phyloP scores from a whole-genome alignment of 441 rosid species.

The Jatropha multifida region DNA sequence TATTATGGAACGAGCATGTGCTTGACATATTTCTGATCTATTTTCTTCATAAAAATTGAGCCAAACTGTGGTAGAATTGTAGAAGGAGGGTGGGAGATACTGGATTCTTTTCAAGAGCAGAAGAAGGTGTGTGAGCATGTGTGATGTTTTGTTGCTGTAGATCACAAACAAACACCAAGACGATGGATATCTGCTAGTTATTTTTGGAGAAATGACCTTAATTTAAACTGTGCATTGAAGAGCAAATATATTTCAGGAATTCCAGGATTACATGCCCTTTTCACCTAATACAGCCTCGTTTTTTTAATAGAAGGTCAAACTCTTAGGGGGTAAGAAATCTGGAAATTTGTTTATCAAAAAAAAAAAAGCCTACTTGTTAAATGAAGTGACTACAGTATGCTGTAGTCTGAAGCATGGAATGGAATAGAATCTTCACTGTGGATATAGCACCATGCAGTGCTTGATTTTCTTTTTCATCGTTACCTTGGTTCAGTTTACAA shows the following conservation, averaged over 20 bases:
- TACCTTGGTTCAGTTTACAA: neutral
- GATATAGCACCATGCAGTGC: neutral
- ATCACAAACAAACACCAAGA: neutral
- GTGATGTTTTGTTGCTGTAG: neutral
- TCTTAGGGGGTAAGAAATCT: neutral
- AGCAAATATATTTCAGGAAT: too few relatives aligned
- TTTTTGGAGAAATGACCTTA: neutral
- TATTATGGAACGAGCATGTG: neutral
- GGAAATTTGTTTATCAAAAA: neutral
- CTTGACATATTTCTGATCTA: neutral
- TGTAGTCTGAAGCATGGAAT: neutral
- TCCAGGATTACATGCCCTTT: too few relatives aligned
- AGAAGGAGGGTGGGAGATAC: neutral
- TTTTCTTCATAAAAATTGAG: neutral
- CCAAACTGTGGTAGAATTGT: neutral
- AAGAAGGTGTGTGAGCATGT: neutral
- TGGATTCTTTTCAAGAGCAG: neutral
- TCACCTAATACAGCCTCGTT: neutral
- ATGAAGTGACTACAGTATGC: neutral
- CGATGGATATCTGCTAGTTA: neutral
- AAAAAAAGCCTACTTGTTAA: neutral
- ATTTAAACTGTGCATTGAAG: neutral
- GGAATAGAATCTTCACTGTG: neutral
- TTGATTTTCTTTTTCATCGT: neutral
- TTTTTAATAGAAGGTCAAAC: neutral